phyloP scores from a whole-genome alignment of 202 grass and related monocot species.

The Digitaria exilis region DNA sequence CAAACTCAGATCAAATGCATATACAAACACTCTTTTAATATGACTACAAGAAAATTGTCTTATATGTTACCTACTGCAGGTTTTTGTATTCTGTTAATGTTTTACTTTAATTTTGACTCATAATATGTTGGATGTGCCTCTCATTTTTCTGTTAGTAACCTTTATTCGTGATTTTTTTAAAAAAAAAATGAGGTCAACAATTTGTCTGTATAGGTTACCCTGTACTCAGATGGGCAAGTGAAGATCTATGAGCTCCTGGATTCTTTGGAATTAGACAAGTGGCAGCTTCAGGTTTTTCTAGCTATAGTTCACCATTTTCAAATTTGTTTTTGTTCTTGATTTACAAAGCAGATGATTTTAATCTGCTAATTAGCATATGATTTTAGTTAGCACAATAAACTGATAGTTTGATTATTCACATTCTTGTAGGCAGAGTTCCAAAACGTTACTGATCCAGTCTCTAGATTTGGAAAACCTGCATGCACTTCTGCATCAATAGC shows the following conservation, averaged over 20 bases:
- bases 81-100: conserved; percentile 3
- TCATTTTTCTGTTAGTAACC: conserved; percentile 29
- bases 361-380: background rate
- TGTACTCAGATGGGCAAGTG: conserved; percentile 90
- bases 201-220: conserved; percentile 59
- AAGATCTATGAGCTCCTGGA: conserved; percentile 87
- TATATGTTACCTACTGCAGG: conserved; percentile 12
- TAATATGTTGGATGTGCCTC: conserved; percentile 18
- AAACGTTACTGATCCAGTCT: conserved; percentile 76
- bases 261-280: conserved; percentile 87
- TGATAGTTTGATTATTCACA: background rate
- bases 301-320: conserved; percentile 26
- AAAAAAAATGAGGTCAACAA: too few species aligned
- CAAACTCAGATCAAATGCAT: too few species aligned
- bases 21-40: background rate
- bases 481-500: conserved; percentile 78
- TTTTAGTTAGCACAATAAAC: conserved; percentile 4
- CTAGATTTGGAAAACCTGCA: conserved; percentile 63
- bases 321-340: conserved; percentile 37
- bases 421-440: conserved; percentile 86
- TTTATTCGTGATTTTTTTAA: background rate
- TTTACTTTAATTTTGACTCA: conserved; percentile 31
- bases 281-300: conserved; percentile 94
- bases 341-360: background rate
- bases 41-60: background rate